Base-by-base conservation (phyloP, 768 basidiomycete species). In the Suillus subaureus region DNA sequence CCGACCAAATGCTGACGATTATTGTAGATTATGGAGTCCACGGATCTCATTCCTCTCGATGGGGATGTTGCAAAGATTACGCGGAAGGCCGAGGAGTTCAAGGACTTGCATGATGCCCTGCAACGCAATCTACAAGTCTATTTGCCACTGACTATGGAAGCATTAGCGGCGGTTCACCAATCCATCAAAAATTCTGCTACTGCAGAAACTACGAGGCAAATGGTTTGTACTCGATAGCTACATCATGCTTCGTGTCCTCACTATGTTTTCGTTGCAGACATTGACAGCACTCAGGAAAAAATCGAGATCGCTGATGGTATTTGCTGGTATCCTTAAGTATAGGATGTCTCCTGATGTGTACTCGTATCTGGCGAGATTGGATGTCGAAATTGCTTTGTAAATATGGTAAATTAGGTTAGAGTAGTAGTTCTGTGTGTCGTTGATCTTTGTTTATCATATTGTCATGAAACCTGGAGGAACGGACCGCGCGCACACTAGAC, bases 271-370 rank as follows among this genome's bases (percentile, higher is more conserved):
- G 47, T 55, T 40, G 0, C 70, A 90, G 93, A 89, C 89, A 0
- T 79, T 96, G 68, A 79, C 82, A 0, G 79, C 85, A 21, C 78
- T 95, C 33, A 82, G 92, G 67, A 91, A 86, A 73, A 95, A 94
- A 77, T 92, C 93, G 63, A 82, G 94, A 63, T 89, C 92, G 7
- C 74, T 97, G 64, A 94, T 96, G 85, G 85, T 94, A 64, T 97
- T 94, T 78, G 94, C 92, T 37, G 91, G 92, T 31, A 89, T 93
- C 67, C 80, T 96, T 63, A 91, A 93, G 71, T 96, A 96, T 75
- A 86, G 94, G 66, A 89, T 97, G 88, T 91, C 91, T 39, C 88
- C 91, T 26, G 94, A 97, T 74, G 89, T 95, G 66, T 95, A 96
- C 79, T 90, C 90, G 39, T 93, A 96, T 75, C 81, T 97, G 63